Percentiles rank a stretch among this genome's conserved stretches.
phyloP scores from a whole-genome alignment of 2,329 filamentous ascomycete species.

The Pestalotiopsis sp. region DNA sequence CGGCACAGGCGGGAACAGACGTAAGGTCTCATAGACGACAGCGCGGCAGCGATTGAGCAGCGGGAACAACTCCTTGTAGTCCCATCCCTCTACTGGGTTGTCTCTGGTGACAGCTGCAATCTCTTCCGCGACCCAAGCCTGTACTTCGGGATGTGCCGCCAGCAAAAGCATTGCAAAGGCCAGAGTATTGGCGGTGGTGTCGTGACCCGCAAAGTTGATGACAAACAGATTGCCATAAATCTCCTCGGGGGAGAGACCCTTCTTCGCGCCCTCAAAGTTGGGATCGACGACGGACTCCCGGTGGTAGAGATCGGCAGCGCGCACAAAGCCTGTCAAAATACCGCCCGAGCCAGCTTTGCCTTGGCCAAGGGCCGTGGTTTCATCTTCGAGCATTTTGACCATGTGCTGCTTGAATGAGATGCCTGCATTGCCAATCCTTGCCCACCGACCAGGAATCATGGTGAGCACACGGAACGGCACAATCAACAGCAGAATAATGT shows the following conservation, averaged over 20 bases:
- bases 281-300: conserved; percentile 14
- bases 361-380: conserved; percentile 16
- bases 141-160: conserved; percentile 20
- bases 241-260: conserved; percentile 14
- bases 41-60: conserved; percentile 23
- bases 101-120: conserved; percentile 12
- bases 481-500: conserved; percentile 18
- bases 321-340: neutral
- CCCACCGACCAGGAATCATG: conserved; percentile 19
- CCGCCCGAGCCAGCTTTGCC: conserved; percentile 6
- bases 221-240: conserved; percentile 27
- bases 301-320: conserved; percentile 16
- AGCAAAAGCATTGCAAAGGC: conserved; percentile 21
- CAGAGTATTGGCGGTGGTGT: conserved; percentile 26
- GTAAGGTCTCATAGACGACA: conserved; percentile 16
- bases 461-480: conserved; percentile 8
- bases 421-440: neutral
- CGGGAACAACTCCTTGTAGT: conserved; percentile 20
- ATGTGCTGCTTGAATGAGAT: conserved; percentile 20
- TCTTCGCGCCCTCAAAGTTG: neutral
- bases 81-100: conserved; percentile 6
- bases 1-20: conserved; percentile 4
- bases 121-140: conserved; percentile 18
- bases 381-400: conserved; percentile 23
- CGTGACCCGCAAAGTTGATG: conserved; percentile 29